Evolutionary conservation across 306 rosid species (phyloP), one percentile per base, ranked within the genome.

Genomic region (Glycine latifolia): DNA sequence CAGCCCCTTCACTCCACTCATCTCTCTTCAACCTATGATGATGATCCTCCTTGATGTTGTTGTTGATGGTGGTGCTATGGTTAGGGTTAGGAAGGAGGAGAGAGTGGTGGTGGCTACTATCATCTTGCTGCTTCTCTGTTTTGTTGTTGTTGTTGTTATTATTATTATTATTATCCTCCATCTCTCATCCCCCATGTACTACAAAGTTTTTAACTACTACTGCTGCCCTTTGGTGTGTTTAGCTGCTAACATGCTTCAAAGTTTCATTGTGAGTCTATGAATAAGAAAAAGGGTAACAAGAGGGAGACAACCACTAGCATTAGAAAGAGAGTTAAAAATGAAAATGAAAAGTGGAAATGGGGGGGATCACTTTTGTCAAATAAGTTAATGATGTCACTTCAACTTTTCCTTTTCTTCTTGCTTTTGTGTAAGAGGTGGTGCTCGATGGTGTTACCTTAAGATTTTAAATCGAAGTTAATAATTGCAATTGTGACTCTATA

Each of bases 1-100:
- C 98, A 0, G 98, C 99, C 7, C 99, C 99, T 88, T 96, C 99
- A 80, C 99, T 96, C 98, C 99, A 96, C 83, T 96, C 99, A 79
- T 96, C 99, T 46, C 99, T 86, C 84, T 96, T 96, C 11, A 93
- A 35, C 62, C 97, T 87, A 15, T 26, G 31, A 26, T 26, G 31
- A 26, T 26, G 31, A 26, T 26, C 94, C 79, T 82, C 87, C 15
- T 88, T 87, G 71, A 26, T 62, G 53, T 58, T 35, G 55, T 44
- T 35, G 39, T 26, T 26, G 31, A 26, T 26, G 31, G 4, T 35
- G 39, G 39, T 35, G 39, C 39, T 35, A 35, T 35, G 31, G 2
- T 26, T 63, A n/a, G 35, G 83, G 10, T 80, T 87, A 41, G 89
- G 71, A 35, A 35, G 39, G 65, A 85, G 84, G 72, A 85, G 93